phyloP scores from a whole-genome alignment of 768 basidiomycete genomes.

The Melanogaster broomeanus region DNA sequence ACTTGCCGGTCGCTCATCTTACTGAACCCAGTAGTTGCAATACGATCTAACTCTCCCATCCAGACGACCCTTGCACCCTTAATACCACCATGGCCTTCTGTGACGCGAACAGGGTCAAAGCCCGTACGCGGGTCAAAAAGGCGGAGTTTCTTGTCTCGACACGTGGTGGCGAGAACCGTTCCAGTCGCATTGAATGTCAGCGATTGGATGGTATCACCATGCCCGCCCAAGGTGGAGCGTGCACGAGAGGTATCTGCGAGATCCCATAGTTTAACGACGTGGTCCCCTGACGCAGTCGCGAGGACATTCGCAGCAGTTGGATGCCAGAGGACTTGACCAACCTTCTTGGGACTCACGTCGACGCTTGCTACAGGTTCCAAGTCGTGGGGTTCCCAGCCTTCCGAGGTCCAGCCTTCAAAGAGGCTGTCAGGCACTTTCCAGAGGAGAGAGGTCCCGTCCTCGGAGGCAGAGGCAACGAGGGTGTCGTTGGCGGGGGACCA shows the following conservation, averaged over 20 bases:
- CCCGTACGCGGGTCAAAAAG: slow-evolving; percentile 89
- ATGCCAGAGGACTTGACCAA: slow-evolving; percentile 94
- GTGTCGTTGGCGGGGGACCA: slow-evolving; percentile 95
- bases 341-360: slow-evolving; percentile 80
- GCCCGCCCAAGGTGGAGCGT: slow-evolving; percentile 63
- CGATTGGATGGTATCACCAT: slow-evolving; percentile 87
- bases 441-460: slow-evolving; percentile 92
- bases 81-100: slow-evolving; percentile 91
- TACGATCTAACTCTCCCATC: slow-evolving; percentile 87
- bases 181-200: slow-evolving; percentile 83
- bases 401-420: slow-evolving; percentile 86
- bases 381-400: slow-evolving; percentile 80
- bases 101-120: slow-evolving; percentile 74
- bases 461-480: slow-evolving; percentile 87
- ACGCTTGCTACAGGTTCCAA: slow-evolving; percentile 84
- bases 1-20: slow-evolving; percentile 96
- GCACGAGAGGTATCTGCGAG: slow-evolving; percentile 71
- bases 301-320: slow-evolving; percentile 88
- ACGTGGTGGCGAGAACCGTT: slow-evolving; percentile 83
- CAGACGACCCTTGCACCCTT: slow-evolving; percentile 89
- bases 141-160: slow-evolving; percentile 88
- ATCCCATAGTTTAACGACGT: slow-evolving; percentile 91
- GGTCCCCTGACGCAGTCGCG: slow-evolving; percentile 80
- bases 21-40: slow-evolving; percentile 96
- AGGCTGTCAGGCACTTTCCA: slow-evolving; percentile 73